Evolutionary conservation across 192 early-diverging fungal genomes (phyloP), one percentile per base, ranked within the genome.

Genomic region (Linnemannia exigua): DNA sequence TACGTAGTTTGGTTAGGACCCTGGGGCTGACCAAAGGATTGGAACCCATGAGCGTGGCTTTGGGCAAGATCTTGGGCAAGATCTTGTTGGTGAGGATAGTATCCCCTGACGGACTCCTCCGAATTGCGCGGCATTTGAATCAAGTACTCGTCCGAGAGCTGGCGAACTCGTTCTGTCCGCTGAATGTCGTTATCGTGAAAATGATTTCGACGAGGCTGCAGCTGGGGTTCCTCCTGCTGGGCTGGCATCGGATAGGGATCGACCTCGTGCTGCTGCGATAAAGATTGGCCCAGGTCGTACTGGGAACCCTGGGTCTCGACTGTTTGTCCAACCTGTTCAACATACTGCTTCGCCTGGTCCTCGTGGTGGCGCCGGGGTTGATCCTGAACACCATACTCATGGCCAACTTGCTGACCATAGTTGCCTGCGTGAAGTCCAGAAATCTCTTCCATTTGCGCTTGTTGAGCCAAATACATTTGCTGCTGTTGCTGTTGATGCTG

Each of bases 41-140:
- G 80, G 25, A 76, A 63, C 38, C 74, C 74, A 47, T 52, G 70
- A 3, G 11, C 61, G n/a, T 72, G 72, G 22, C 44, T 33, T 33
- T 63, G 66, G 1, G 63, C 19, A 66, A 79, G 41, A 48, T 74
- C 77, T 16, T 58, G 28, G 6, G 35, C 70, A 5, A 25, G 68
- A 66, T 79, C 69, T 33, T 75, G 82, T 35, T 85, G 76, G 19
- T 75, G 72, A 31, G 68, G 66, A 12, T 61, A 35, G 38, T 63
- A 75, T 19, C 77, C 82, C 50, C 69, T 33, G 1, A 83, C 4
- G 19, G 81, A 83, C 41, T 86, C 84, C 48, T 86, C 84, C 1
- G 84, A 86, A 28, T 77, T 80, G 17, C 84, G 77, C 2, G 84
- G 78, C 51, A 86, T 86, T 44, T 86, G 84, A 61, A 86, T 79